Percentiles rank a stretch among this genome's conserved stretches.
Conservation (phyloP, 495 filamentous ascomycete genomes). For the Penicillium crystallinum region DNA sequence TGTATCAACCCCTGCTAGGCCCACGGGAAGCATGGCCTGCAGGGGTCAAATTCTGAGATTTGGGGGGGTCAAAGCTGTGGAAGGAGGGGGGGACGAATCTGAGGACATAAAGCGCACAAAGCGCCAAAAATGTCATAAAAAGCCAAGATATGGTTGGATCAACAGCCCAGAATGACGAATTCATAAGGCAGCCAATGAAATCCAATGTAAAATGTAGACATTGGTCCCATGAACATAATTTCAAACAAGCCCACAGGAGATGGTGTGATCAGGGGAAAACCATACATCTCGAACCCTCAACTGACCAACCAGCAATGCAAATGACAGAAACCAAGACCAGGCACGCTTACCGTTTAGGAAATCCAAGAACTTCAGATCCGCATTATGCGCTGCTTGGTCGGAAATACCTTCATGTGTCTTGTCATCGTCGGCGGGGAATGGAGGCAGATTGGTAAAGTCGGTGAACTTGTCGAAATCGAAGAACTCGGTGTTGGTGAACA, state of each 20-base stretch:
- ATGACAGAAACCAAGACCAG: slow-evolving; percentile 8
- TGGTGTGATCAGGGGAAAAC: slow-evolving; percentile 15
- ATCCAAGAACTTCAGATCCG: slow-evolving; percentile 43
- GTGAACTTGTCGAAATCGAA: slow-evolving; percentile 74
- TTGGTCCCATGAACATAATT: slow-evolving; percentile 4
- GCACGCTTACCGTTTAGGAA: slow-evolving; percentile 39
- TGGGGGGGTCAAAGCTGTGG: slow-evolving; percentile 6
- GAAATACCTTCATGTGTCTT: slow-evolving; percentile 18
- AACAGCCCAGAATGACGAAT: neutral
- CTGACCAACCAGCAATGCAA: slow-evolving; percentile 11
- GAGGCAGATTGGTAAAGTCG: slow-evolving; percentile 32
- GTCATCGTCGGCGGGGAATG: slow-evolving; percentile 32
- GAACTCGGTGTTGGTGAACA: slow-evolving; percentile 93
- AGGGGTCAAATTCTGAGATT: slow-evolving; percentile 7
- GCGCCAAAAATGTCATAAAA: neutral
- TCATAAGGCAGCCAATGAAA: slow-evolving; percentile 8
- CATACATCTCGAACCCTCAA: slow-evolving; percentile 4
- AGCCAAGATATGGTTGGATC: neutral
- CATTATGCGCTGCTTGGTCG: slow-evolving; percentile 18
- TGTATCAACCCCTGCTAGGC: slow-evolving; percentile 3
- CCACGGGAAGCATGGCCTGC: slow-evolving; percentile 18
- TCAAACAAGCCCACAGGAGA: slow-evolving; percentile 1
- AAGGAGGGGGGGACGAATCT: neutral
- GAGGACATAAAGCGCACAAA: slow-evolving; percentile 2
- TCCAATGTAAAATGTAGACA: neutral